Evolutionary conservation across 768 basidiomycete species (phyloP).

Genomic region (Tylopilus felleus): DNA sequence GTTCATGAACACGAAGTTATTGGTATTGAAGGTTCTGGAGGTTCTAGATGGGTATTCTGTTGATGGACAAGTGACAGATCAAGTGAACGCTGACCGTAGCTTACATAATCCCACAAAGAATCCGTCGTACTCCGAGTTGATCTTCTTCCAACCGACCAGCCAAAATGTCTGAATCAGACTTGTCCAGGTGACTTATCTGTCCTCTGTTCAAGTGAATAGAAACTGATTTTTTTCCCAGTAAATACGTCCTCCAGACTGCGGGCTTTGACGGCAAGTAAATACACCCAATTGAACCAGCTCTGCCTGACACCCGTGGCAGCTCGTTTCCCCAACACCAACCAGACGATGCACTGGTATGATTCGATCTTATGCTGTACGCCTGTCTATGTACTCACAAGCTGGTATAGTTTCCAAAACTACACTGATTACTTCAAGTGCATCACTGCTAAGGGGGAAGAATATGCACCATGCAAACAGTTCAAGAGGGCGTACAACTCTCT

Average conservation of each 20-base stretch:
- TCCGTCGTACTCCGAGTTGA: slow-evolving; percentile 28
- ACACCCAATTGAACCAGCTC: not conserved
- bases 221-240: slow-evolving; percentile 44
- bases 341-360: slow-evolving; percentile 91
- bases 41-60: not conserved
- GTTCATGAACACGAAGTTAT: slow-evolving; percentile 56
- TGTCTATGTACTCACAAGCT: not conserved
- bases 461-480: slow-evolving; percentile 98
- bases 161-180: slow-evolving; percentile 61
- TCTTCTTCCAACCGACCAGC: slow-evolving; percentile 37
- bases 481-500: slow-evolving; percentile 92
- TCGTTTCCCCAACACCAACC: slow-evolving; percentile 88
- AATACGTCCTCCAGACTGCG: slow-evolving; percentile 90
- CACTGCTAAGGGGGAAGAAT: slow-evolving; percentile 96
- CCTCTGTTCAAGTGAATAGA: not conserved
- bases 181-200: slow-evolving; percentile 46
- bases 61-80: not conserved
- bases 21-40: not conserved
- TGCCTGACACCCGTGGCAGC: slow-evolving; percentile 42
- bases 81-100: not conserved
- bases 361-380: not conserved
- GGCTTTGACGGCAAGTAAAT: slow-evolving; percentile 77
- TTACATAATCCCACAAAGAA: slow-evolving; percentile 36
- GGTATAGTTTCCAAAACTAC: slow-evolving; percentile 87
- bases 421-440: slow-evolving; percentile 99